Evolutionary conservation across 2,329 filamentous ascomycete species (phyloP).

Genomic region (Knoxdaviesia proteae): DNA sequence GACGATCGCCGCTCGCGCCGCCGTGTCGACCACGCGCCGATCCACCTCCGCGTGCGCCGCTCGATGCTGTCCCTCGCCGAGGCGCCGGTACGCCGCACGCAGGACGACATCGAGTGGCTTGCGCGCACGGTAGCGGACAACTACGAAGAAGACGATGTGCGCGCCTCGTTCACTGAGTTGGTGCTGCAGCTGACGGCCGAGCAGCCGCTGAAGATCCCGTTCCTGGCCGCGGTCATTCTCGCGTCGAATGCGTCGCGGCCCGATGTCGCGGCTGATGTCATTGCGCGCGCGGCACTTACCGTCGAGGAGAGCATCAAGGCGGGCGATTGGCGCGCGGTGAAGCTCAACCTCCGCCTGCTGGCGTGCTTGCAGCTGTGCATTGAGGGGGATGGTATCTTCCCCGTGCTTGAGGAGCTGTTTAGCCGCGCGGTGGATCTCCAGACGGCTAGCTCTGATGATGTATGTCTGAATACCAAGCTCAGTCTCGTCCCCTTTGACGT

Average conservation of each 20-base stretch:
- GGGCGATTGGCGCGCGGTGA: slow-evolving; percentile 78
- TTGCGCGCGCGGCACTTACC: slow-evolving; percentile 38
- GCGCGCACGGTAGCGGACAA: slow-evolving; percentile 63
- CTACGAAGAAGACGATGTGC: slow-evolving; percentile 66
- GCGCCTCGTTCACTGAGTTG: slow-evolving; percentile 51
- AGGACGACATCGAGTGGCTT: slow-evolving; percentile 57
- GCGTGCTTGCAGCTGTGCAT: slow-evolving; percentile 67
- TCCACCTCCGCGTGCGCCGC: slow-evolving; percentile 51
- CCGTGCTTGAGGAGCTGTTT: slow-evolving; percentile 77
- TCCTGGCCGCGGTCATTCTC: slow-evolving; percentile 66
- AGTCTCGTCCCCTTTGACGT: no score
- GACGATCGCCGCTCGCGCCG: slow-evolving; percentile 55
- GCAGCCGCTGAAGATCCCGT: slow-evolving; percentile 95
- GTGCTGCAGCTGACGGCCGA: slow-evolving; percentile 61
- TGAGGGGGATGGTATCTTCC: slow-evolving; percentile 69
- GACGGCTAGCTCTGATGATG: slow-evolving; percentile 81
- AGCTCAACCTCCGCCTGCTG: slow-evolving; percentile 73
- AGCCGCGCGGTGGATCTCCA: slow-evolving; percentile 78
- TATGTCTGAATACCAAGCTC: slow-evolving; percentile 22
- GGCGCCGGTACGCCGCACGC: slow-evolving; percentile 54
- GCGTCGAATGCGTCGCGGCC: slow-evolving; percentile 59
- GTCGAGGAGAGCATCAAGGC: slow-evolving; percentile 46
- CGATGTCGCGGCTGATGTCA: slow-evolving; percentile 50
- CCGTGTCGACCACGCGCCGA: slow-evolving; percentile 49
- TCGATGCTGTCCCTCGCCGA: slow-evolving; percentile 67